Conservation (phyloP, 78 protist species). For the Dictyostelium capitatum region DNA sequence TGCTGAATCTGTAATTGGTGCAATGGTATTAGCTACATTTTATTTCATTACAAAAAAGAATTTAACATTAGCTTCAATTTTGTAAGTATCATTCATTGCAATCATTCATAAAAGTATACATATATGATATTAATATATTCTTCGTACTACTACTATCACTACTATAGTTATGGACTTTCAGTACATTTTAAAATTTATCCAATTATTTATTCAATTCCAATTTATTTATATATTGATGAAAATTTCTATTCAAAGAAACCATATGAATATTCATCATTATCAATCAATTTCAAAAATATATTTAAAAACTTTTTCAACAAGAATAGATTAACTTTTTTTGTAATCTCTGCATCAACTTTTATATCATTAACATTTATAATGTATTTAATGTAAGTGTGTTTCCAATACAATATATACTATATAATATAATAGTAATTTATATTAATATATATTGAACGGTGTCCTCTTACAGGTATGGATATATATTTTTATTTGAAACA, state of each 20-base stretch:
- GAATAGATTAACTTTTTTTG: constrained; percentile 69
- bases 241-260: constrained; percentile 21
- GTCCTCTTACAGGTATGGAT: constrained; percentile 35
- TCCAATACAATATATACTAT: too few species aligned
- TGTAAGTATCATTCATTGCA: too few species aligned
- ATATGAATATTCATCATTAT: constrained; percentile 23
- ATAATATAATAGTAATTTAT: background rate
- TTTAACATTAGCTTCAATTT: constrained; percentile 51
- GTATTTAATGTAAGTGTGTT: constrained; percentile 79
- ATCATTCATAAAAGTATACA: background rate
- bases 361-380: constrained; percentile 54
- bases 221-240: constrained; percentile 76
- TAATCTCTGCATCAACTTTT: constrained; percentile 69
- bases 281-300: background rate
- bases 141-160: background rate
- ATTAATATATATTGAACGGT: background rate
- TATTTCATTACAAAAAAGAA: constrained; percentile 44
- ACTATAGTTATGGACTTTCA: constrained; percentile 87
- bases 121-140: too few species aligned
- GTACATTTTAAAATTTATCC: constrained; percentile 97
- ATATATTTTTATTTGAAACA: constrained; percentile 73
- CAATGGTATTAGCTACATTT: constrained; percentile 88
- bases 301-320: constrained; percentile 23
- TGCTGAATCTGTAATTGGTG: constrained; percentile 93
- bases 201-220: constrained; percentile 89